Base-by-base conservation (phyloP, 1,284 basidiomycete genomes). In the Ustilago crameri region DNA sequence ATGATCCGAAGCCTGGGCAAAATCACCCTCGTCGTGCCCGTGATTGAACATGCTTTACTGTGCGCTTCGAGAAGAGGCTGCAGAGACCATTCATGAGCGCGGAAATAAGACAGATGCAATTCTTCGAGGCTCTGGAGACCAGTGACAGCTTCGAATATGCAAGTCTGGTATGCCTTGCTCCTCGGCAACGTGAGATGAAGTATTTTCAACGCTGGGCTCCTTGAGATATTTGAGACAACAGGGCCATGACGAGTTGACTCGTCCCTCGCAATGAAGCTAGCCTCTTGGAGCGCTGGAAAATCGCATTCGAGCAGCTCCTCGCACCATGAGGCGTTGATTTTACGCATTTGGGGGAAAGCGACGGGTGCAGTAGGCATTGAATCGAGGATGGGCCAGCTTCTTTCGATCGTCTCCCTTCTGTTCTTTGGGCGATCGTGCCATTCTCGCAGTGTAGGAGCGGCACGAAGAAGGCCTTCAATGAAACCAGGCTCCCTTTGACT, bases 371-470 rank as follows among this genome's bases (percentile, higher is more conserved):
- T 26, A 14, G 35, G 35, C n/a, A 38, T 20, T 22, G 23, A 35
- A 5, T 38, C 32, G 2, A 14, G 22, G 20, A 32, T 18, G 32
- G 35, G 18, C 27, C n/a, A n/a, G n/a, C n/a, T n/a, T n/a, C n/a
- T n/a, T n/a, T n/a, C n/a, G n/a, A n/a, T n/a, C n/a, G n/a, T n/a
- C n/a, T n/a, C n/a, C n/a, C n/a, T n/a, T n/a, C n/a, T n/a, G n/a
- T n/a, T n/a, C n/a, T n/a, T n/a, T n/a, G n/a, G n/a, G n/a, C n/a
- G 38, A 20, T 52, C 51, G 30, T 26, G 18, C 51, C 51, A 52
- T 22, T 52, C 51, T 12, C 51, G 34, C 17, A 52, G 24, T 15
- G 51, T 52, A 2, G 18, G 15, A 18, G 51, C 51, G n/a, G 42
- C 42, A n/a, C 24, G 18, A 8, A 12, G 12, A n/a, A 52, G 17